Evolutionary conservation across 2,329 filamentous ascomycete species (phyloP), one percentile per base, ranked within the genome.

Genomic region (Epichloe glyceriae): DNA sequence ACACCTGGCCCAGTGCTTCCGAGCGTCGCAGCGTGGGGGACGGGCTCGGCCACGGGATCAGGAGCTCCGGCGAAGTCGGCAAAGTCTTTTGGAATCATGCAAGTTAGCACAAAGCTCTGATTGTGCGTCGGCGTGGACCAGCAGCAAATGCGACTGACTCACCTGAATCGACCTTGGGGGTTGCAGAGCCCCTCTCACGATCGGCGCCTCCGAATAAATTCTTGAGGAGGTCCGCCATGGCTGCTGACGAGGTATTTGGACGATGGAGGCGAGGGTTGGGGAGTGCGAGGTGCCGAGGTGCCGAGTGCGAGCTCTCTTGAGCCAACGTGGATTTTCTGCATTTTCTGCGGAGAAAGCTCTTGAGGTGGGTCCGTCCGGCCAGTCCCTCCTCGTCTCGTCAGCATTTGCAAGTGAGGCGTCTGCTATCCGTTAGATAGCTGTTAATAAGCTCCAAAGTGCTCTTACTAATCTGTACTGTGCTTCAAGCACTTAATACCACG

Each of bases 11-110:
- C 67, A 41, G 71, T 66, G 26, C 69, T 68, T 37, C 67, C 68
- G 53, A 75, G 66, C 51, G 74, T 68, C 55, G 74, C 69, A 53
- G 73, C 69, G 52, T 69, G 69, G 43, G 73, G 68, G 45, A 68
- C 67, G 46, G 72, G 66, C 53, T 78, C 70, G 52, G 76, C 77
- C 22, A 73, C 67, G 51, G 87, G 83, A 19, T 85, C 81, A 57
- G 88, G 80, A 59, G 82, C 85, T 57, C 81, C 83, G 54, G 88
- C 88, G 64, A 94, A 97, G 74, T 96, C 91, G 71, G 88, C 89
- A 67, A 96, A 96, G 72, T 95, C 90, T 95, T 47, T 15, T 19
- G 35, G 20, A 33, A 35, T n/a, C 43, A 7, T 4, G 22, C 22
- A 20, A 10, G 44, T 48, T 38, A 47, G 45, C 20, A 39, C n/a